A percentile compares a stretch with the other conserved stretches of the same genome.
Conservation (phyloP, 441 rosid genomes). For the Biscutella laevigata region DNA sequence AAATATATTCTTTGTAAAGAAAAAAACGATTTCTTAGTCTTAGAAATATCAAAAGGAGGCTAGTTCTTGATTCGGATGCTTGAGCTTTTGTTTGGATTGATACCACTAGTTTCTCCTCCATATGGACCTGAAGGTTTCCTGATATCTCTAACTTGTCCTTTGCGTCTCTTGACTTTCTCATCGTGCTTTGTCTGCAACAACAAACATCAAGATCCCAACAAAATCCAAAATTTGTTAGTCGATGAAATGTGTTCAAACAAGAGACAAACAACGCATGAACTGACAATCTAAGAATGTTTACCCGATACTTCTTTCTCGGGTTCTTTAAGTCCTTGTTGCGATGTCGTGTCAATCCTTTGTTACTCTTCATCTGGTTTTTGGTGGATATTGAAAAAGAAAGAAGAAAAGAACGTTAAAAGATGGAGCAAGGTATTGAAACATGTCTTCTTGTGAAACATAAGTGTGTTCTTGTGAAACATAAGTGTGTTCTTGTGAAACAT, state of each 20-base stretch:
- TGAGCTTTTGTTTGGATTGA: slow-evolving; percentile 58
- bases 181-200: slow-evolving; percentile 48
- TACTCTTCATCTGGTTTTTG: slow-evolving; percentile 48
- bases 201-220: background rate
- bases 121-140: slow-evolving; percentile 44
- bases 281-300: slow-evolving; percentile 15
- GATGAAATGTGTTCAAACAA: background rate
- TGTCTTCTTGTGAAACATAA: no score
- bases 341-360: slow-evolving; percentile 63
- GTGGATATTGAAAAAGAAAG: background rate
- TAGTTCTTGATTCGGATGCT: slow-evolving; percentile 50
- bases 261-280: background rate
- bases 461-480: no score
- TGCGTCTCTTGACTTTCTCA: slow-evolving; percentile 34
- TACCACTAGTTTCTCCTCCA: slow-evolving; percentile 68
- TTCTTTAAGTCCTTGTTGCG: slow-evolving; percentile 60
- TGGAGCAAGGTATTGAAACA: background rate
- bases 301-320: slow-evolving; percentile 90
- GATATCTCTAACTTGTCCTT: slow-evolving; percentile 61
- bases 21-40: no score
- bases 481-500: slow-evolving; percentile 6
- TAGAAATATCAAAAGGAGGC: background rate
- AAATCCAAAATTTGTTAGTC: background rate
- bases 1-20: no score
- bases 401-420: background rate